Evolutionary conservation across 1,139 yeast genomes (phyloP).

Genomic region (Yarrowia galli): DNA sequence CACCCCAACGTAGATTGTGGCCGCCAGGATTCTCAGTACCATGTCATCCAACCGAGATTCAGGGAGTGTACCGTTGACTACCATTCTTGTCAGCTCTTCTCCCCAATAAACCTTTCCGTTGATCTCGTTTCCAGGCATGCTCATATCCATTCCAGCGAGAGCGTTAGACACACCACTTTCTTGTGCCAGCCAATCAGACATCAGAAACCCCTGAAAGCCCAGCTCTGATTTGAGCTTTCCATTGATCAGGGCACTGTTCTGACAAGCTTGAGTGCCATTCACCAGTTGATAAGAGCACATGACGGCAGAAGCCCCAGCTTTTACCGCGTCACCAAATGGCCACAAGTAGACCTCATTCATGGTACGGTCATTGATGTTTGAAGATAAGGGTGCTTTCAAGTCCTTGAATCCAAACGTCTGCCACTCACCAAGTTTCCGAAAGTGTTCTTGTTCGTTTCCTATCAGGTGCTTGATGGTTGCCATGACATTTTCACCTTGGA

Average conservation of each 20-base stretch:
- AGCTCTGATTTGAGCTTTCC: constrained; percentile 11
- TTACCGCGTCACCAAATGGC: constrained; percentile 1
- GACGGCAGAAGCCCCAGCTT: background rate
- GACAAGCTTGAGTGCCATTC: background rate
- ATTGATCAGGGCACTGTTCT: background rate
- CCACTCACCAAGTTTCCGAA: constrained; percentile 3
- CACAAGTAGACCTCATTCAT: constrained; percentile 11
- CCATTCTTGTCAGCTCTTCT: background rate
- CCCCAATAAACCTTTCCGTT: constrained; percentile 50
- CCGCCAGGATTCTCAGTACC: constrained; percentile 5
- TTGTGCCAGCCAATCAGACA: constrained; percentile 15
- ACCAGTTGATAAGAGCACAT: constrained; percentile 15
- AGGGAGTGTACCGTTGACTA: background rate
- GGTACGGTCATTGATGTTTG: constrained; percentile 1
- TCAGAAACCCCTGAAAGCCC: constrained; percentile 12
- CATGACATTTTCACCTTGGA: constrained; percentile 1
- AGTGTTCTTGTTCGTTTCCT: constrained; percentile 17
- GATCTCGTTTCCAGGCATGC: constrained; percentile 43
- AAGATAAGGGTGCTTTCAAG: background rate
- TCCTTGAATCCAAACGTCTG: background rate
- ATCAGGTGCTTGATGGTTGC: constrained; percentile 1
- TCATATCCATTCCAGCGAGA: constrained; percentile 2
- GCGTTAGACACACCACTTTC: constrained; percentile 46
- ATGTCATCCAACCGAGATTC: constrained; percentile 8
- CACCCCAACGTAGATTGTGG: constrained; percentile 45